These are phyloP conservation scores for Myrmaecium sp. DNA, from an alignment of 2,329 filamentous ascomycete genomes.

Conservation along the genomic window DNA sequence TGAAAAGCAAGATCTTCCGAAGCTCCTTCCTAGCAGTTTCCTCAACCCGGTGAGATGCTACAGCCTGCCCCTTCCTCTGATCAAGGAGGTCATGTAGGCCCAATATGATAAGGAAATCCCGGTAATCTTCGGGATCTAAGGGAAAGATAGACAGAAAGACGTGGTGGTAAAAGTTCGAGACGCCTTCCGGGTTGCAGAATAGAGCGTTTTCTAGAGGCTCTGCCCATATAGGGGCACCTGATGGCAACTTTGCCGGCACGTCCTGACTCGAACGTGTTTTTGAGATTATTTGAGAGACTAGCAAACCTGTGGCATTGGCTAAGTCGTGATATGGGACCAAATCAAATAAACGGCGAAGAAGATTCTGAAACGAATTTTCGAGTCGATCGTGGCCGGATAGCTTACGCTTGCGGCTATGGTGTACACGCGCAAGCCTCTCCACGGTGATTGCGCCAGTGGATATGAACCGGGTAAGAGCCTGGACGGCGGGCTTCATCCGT, in stretches of 20 bases:
- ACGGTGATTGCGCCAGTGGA: conserved; percentile 38
- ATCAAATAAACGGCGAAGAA: conserved; percentile 11
- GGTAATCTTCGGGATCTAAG: conserved; percentile 21
- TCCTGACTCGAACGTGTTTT: no score
- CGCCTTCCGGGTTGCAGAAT: conserved; percentile 5
- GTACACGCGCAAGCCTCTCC: conserved; percentile 7
- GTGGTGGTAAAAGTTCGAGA: conserved; percentile 27
- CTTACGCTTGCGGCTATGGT: background rate
- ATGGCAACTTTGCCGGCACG: no score
- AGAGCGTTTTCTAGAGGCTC: background rate
- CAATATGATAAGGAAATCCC: conserved; percentile 22
- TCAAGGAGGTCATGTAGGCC: conserved; percentile 15
- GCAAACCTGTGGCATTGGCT: conserved; percentile 19
- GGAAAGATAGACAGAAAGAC: conserved; percentile 31
- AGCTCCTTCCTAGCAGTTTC: conserved; percentile 7
- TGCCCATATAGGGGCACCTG: background rate
- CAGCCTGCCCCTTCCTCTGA: conserved; percentile 5
- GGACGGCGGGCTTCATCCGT: conserved; percentile 52
- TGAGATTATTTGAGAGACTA: no score
- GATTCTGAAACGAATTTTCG: conserved; percentile 1
- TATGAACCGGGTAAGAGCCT: conserved; percentile 48
- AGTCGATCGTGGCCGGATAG: no score
- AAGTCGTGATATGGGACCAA: conserved; percentile 24
- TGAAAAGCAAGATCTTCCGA: conserved; percentile 18
- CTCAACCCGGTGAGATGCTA: background rate